These are phyloP conservation scores for Botrytis deweyae DNA, from an alignment of 2,329 filamentous ascomycete species.

Conservation along the genomic window DNA sequence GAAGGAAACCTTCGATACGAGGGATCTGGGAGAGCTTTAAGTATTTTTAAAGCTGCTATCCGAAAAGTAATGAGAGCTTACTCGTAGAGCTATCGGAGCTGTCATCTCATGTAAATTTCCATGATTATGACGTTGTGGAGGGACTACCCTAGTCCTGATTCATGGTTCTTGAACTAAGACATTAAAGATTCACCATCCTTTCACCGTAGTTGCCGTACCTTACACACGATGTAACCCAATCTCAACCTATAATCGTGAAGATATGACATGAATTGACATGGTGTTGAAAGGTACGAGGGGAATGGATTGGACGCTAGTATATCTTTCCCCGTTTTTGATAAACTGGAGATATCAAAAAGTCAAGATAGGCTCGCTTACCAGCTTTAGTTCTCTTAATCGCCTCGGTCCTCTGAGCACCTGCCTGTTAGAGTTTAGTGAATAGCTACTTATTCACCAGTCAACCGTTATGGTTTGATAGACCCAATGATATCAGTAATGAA, in stretches of 20 bases:
- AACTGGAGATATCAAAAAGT: not conserved
- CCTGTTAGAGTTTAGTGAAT: slow-evolving; percentile 7
- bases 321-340: slow-evolving; percentile 12
- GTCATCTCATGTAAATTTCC: slow-evolving; percentile 6
- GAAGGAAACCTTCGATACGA: not conserved
- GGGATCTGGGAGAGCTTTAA: slow-evolving; percentile 13
- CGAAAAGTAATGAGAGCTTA: not conserved
- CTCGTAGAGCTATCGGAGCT: not conserved
- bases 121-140: slow-evolving; percentile 6
- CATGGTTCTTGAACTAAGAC: slow-evolving; percentile 1
- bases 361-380: slow-evolving; percentile 11
- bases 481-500: slow-evolving; percentile 7
- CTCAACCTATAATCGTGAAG: not conserved
- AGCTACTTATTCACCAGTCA: not conserved
- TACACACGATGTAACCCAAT: not conserved
- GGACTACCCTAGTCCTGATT: not conserved
- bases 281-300: slow-evolving; percentile 1
- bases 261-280: slow-evolving; percentile 1
- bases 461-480: not conserved
- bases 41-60: not conserved
- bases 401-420: not conserved
- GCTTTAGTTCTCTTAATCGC: not conserved
- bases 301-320: not conserved
- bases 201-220: slow-evolving; percentile 1
- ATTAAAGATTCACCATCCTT: not conserved